Percentiles rank a stretch among this genome's conserved stretches.
phyloP scores from a whole-genome alignment of 176 grass and related monocot species.

The Paspalum vaginatum region DNA sequence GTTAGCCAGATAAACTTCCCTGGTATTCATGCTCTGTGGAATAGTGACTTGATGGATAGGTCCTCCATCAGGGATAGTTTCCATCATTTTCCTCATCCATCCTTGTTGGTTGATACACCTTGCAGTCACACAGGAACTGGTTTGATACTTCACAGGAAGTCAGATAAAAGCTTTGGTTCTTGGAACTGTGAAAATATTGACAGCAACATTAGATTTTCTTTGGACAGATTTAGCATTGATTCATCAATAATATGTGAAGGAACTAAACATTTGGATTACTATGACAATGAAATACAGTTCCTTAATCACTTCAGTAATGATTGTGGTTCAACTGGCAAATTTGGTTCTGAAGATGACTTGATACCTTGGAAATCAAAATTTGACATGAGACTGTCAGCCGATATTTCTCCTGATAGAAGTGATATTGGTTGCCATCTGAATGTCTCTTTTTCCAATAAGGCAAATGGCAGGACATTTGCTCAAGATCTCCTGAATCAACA shows the following conservation, averaged over 20 bases:
- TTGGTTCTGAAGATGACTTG: slow-evolving; percentile 47
- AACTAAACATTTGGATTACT: slow-evolving; percentile 40
- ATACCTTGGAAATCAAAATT: slow-evolving; percentile 46
- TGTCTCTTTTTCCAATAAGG: slow-evolving; percentile 11
- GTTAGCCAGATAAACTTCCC: slow-evolving; percentile 38
- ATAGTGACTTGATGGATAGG: slow-evolving; percentile 40
- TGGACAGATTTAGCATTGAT: slow-evolving; percentile 41
- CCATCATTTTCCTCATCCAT: slow-evolving; percentile 45
- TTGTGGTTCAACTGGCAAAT: slow-evolving; percentile 18
- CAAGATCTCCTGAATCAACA: slow-evolving; percentile 40
- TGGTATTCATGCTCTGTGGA: slow-evolving; percentile 35
- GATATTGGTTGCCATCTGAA: slow-evolving; percentile 35
- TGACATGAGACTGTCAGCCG: slow-evolving; percentile 24
- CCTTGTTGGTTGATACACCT: slow-evolving; percentile 39
- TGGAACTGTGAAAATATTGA: slow-evolving; percentile 36
- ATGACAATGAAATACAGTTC: slow-evolving; percentile 7
- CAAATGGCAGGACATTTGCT: slow-evolving; percentile 30
- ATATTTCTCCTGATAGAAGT: slow-evolving; percentile 47
- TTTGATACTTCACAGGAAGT: slow-evolving; percentile 26
- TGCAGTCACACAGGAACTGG: slow-evolving; percentile 30
- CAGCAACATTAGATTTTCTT: slow-evolving; percentile 27
- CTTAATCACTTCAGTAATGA: slow-evolving; percentile 42
- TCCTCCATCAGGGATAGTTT: slow-evolving; percentile 37
- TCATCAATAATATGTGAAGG: slow-evolving; percentile 50
- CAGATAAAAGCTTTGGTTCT: slow-evolving; percentile 38